These are phyloP conservation scores for Lophiostoma macrostomum DNA, from an alignment of 495 filamentous ascomycete species.

Conservation along the genomic window DNA sequence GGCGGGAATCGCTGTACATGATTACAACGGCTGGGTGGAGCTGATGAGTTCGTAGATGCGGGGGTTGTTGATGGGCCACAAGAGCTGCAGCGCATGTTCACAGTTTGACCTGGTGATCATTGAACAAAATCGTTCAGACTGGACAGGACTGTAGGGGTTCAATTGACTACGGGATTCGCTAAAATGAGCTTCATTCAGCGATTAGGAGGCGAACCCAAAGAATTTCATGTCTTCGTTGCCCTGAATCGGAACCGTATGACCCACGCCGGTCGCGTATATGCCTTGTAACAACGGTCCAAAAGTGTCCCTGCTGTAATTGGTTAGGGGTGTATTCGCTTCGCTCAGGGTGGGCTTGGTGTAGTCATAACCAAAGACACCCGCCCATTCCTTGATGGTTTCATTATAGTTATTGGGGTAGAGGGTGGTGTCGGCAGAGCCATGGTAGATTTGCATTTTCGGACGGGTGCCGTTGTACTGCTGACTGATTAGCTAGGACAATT, in stretches of 20 bases:
- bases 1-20: no score
- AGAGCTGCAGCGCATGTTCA: no score
- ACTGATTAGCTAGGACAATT: no score
- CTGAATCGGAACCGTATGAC: constrained; percentile 44
- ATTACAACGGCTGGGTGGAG: no score
- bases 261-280: constrained; percentile 49
- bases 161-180: no score
- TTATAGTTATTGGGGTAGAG: constrained; percentile 50
- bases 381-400: constrained; percentile 60
- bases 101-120: no score
- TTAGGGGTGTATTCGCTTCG: constrained; percentile 23
- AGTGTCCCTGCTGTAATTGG: constrained; percentile 49
- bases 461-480: constrained; percentile 53
- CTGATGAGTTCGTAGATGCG: no score
- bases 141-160: no score
- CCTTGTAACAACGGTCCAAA: constrained; percentile 48
- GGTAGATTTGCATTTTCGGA: constrained; percentile 57
- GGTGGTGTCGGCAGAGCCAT: constrained; percentile 52
- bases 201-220: constrained; percentile 28
- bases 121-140: no score
- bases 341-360: constrained; percentile 16
- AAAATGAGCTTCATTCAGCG: no score
- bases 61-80: no score
- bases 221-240: constrained; percentile 26
- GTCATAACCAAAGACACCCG: constrained; percentile 46